These are phyloP conservation scores for Oxytropis ochrocephala DNA, from an alignment of 306 rosid species.

Conservation along the genomic window DNA sequence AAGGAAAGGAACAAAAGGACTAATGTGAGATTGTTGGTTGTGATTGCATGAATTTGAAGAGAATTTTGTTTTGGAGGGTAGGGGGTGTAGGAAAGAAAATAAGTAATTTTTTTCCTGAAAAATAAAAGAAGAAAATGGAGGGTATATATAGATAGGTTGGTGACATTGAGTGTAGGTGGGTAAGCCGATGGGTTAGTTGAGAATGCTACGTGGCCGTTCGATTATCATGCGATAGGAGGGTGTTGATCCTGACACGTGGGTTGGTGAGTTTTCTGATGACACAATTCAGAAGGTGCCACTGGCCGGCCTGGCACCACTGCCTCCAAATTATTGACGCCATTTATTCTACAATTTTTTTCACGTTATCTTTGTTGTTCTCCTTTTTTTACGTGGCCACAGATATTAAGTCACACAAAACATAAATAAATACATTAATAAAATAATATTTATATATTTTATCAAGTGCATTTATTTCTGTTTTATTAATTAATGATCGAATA, in stretches of 20 bases:
- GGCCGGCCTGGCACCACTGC: too few relatives aligned
- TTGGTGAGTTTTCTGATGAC: neutral
- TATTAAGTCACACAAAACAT: too few relatives aligned
- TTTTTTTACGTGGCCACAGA: too few relatives aligned
- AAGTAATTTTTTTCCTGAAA: constrained; percentile 32
- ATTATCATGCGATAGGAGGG: constrained; percentile 19
- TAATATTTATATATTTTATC: too few relatives aligned
- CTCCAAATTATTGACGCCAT: too few relatives aligned
- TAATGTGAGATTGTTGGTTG: neutral
- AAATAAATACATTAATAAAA: too few relatives aligned
- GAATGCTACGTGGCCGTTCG: constrained; percentile 41
- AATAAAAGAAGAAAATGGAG: neutral
- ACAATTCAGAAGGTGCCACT: too few relatives aligned
- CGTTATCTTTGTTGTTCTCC: too few relatives aligned
- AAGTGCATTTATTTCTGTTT: too few relatives aligned
- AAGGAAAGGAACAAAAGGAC: constrained; percentile 10
- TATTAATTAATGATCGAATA: too few relatives aligned
- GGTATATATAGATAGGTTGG: constrained; percentile 33
- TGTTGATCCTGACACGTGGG: constrained; percentile 40
- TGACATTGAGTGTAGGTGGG: constrained; percentile 51
- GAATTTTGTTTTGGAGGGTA: neutral
- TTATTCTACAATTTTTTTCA: too few relatives aligned
- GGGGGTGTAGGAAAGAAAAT: neutral
- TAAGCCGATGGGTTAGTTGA: constrained; percentile 80
- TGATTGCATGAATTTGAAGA: neutral